Evolutionary conservation across 495 filamentous ascomycete genomes (phyloP).

Genomic region (Aspergillus cristatus): DNA sequence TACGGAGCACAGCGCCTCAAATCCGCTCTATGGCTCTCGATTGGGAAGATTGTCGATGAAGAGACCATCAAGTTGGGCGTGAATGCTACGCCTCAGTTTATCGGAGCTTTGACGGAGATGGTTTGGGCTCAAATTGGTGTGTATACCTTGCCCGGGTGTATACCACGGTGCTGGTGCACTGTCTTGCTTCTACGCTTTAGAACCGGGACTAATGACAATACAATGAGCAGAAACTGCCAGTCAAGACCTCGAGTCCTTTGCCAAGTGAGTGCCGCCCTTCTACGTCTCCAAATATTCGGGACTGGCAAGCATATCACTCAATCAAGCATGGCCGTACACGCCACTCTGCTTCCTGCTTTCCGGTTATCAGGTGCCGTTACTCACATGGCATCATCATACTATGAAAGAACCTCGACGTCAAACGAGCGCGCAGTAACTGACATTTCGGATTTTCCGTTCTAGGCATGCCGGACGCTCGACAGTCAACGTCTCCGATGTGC

Average conservation of each 20-base stretch:
- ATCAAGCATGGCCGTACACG: too few relatives aligned
- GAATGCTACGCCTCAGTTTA: conserved; percentile 93
- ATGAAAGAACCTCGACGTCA: too few relatives aligned
- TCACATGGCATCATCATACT: too few relatives aligned
- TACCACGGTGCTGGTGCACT: too few relatives aligned
- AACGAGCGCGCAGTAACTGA: not conserved
- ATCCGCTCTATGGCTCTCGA: conserved; percentile 83
- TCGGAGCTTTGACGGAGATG: conserved; percentile 83
- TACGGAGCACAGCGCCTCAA: conserved; percentile 61
- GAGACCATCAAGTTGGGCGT: conserved; percentile 65
- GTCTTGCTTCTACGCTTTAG: too few relatives aligned
- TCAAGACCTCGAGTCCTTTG: conserved; percentile 72
- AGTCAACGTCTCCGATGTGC: conserved; percentile 75
- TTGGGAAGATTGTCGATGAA: conserved; percentile 85
- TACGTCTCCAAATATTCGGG: too few relatives aligned
- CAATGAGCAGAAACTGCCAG: conserved; percentile 56
- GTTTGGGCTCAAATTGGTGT: conserved; percentile 84
- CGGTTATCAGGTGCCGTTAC: too few relatives aligned
- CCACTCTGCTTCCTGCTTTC: too few relatives aligned
- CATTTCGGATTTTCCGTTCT: conserved; percentile 7
- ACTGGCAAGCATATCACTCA: too few relatives aligned
- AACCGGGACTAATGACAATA: not conserved
- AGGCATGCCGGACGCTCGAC: conserved; percentile 78
- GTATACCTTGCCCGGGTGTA: too few relatives aligned
- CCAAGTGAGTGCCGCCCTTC: conserved; percentile 40